These are phyloP conservation scores for Jaapia argillacea DNA, from an alignment of 768 basidiomycete genomes.

Conservation along the genomic window DNA sequence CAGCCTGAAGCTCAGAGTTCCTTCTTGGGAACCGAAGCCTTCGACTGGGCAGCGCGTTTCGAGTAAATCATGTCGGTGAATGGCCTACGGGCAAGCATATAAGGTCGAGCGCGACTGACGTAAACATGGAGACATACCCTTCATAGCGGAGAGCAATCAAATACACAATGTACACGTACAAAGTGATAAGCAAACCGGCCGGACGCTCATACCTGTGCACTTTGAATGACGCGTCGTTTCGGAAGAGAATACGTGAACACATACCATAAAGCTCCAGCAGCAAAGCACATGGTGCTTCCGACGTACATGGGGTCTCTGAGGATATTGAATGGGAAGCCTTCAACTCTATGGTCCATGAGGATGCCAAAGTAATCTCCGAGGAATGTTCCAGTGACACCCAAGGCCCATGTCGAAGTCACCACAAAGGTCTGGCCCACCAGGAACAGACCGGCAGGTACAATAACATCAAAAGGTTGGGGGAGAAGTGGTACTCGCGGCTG, in stretches of 20 bases:
- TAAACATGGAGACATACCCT: constrained; percentile 55
- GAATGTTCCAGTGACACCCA: constrained; percentile 93
- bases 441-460: constrained; percentile 55
- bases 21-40: constrained; percentile 17
- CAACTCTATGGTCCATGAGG: constrained; percentile 81
- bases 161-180: constrained; percentile 81
- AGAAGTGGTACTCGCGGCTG: constrained; percentile 68
- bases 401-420: constrained; percentile 76
- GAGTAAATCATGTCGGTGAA: constrained; percentile 81
- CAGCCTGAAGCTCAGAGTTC: constrained; percentile 7
- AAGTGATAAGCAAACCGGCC: constrained; percentile 69
- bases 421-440: constrained; percentile 76
- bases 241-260: constrained; percentile 14
- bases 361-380: constrained; percentile 81
- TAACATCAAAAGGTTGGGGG: constrained; percentile 50
- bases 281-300: constrained; percentile 86
- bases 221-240: not conserved
- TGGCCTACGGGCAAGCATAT: constrained; percentile 29
- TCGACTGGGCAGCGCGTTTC: constrained; percentile 28
- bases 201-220: constrained; percentile 58
- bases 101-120: constrained; percentile 4
- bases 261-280: constrained; percentile 80
- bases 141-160: constrained; percentile 78
- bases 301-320: constrained; percentile 95
- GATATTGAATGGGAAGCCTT: constrained; percentile 95